Evolutionary conservation across 495 filamentous ascomycete species (phyloP).

Genomic region (Usnea hakonensis): DNA sequence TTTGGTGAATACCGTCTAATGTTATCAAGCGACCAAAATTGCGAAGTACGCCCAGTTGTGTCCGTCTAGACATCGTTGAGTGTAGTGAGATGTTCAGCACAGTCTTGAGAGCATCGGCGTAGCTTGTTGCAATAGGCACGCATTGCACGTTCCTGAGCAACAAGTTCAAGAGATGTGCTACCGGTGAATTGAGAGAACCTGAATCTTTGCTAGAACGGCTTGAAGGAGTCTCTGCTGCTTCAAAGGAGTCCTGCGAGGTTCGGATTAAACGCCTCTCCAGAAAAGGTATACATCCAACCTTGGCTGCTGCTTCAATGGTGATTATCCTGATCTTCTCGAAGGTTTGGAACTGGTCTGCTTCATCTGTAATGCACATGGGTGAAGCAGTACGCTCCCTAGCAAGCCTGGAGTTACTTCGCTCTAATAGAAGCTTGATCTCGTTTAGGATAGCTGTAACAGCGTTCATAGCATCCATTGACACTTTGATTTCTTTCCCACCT

Average conservation of each 20-base stretch:
- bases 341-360: constrained; percentile 9
- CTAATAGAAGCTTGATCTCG: constrained; percentile 62
- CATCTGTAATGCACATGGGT: not conserved
- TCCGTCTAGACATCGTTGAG: constrained; percentile 32
- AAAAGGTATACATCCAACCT: constrained; percentile 66
- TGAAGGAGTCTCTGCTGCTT: constrained; percentile 45
- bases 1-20: not conserved
- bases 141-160: constrained; percentile 9
- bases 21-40: constrained; percentile 33
- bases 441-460: constrained; percentile 66
- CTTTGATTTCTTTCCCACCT: constrained; percentile 82
- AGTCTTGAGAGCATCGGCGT: constrained; percentile 7
- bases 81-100: constrained; percentile 18
- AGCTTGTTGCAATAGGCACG: not conserved
- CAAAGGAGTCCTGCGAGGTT: constrained; percentile 36
- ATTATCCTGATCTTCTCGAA: constrained; percentile 53
- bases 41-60: constrained; percentile 39
- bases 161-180: constrained; percentile 18
- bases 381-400: constrained; percentile 8
- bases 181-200: constrained; percentile 18
- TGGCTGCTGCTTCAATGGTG: constrained; percentile 51
- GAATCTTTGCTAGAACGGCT: constrained; percentile 28
- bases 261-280: constrained; percentile 60
- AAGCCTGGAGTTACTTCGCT: constrained; percentile 23
- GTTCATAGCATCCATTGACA: constrained; percentile 70